Conservation (phyloP, 2,329 filamentous ascomycete species). For the Neurospora sp. region DNA sequence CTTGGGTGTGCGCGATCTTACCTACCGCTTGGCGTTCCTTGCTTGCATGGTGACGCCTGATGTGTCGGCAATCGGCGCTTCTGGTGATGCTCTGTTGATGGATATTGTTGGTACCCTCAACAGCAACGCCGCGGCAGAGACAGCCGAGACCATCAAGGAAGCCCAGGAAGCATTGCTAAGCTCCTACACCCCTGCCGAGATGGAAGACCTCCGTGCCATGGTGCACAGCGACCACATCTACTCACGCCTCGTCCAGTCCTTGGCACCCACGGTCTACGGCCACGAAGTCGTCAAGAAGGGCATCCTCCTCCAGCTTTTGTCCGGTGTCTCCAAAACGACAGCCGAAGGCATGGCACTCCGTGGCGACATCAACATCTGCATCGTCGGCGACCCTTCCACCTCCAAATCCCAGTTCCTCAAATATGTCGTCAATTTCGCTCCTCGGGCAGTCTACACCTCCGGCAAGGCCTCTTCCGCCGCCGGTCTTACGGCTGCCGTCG, state of each 20-base stretch:
- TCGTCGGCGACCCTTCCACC: constrained; percentile 93
- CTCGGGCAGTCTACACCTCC: constrained; percentile 92
- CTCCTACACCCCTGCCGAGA: constrained; percentile 76
- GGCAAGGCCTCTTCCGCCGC: constrained; percentile 96
- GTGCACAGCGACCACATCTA: constrained; percentile 96
- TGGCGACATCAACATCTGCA: constrained; percentile 97
- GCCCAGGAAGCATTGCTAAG: constrained; percentile 81
- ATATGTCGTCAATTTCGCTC: constrained; percentile 95
- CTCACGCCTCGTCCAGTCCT: constrained; percentile 79
- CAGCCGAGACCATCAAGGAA: constrained; percentile 64
- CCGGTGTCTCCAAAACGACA: constrained; percentile 87
- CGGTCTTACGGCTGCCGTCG: constrained; percentile 90
- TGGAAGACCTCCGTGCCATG: constrained; percentile 84
- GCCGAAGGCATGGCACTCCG: constrained; percentile 90
- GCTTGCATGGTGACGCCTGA: constrained; percentile 94
- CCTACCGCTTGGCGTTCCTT: constrained; percentile 92
- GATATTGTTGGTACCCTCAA: constrained; percentile 83
- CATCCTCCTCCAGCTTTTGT: constrained; percentile 67
- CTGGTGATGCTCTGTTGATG: constrained; percentile 62
- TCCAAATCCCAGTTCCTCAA: constrained; percentile 98
- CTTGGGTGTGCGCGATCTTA: constrained; percentile 87
- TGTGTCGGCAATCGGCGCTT: constrained; percentile 67
- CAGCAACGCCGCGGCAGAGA: constrained; percentile 58
- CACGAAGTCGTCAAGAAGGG: constrained; percentile 98
- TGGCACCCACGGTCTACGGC: constrained; percentile 94